These are phyloP conservation scores for Kwoniella mangroviensis DNA, from an alignment of 768 basidiomycete species.

Conservation along the genomic window DNA sequence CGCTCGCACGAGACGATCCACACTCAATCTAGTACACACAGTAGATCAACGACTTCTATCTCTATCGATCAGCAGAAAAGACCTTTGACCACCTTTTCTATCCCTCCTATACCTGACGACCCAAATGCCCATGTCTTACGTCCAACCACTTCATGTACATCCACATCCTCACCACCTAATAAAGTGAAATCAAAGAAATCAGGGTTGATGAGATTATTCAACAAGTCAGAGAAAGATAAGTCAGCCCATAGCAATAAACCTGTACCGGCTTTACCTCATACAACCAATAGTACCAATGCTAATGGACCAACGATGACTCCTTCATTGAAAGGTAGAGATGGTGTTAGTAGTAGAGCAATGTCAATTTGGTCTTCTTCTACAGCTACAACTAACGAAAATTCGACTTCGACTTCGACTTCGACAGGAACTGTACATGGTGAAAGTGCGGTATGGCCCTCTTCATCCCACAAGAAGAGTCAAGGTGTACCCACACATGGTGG, in stretches of 20 bases:
- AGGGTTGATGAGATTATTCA: constrained; percentile 38
- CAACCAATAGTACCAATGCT: background rate
- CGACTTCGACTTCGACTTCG: background rate
- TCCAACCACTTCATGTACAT: constrained; percentile 18
- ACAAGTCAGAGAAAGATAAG: constrained; percentile 15
- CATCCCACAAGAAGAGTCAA: background rate
- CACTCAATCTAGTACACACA: background rate
- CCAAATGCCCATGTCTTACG: constrained; percentile 4
- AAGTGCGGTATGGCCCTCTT: constrained; percentile 14
- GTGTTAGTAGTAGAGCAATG: constrained; percentile 1
- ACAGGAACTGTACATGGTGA: constrained; percentile 1
- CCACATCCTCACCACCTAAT: constrained; percentile 12
- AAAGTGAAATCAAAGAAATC: constrained; percentile 32
- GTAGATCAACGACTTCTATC: background rate
- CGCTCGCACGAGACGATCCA: background rate
- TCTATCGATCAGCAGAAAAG: background rate
- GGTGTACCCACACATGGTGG: background rate
- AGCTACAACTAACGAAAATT: background rate
- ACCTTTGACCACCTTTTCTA: constrained; percentile 6
- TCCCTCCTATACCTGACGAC: constrained; percentile 14
- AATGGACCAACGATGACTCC: constrained; percentile 2
- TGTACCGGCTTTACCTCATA: constrained; percentile 2
- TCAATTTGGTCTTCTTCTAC: constrained; percentile 12
- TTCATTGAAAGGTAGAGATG: background rate
- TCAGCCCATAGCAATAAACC: background rate